These are phyloP conservation scores for Diaporthe ampelina DNA, from an alignment of 2,329 filamentous ascomycete species.

Conservation along the genomic window DNA sequence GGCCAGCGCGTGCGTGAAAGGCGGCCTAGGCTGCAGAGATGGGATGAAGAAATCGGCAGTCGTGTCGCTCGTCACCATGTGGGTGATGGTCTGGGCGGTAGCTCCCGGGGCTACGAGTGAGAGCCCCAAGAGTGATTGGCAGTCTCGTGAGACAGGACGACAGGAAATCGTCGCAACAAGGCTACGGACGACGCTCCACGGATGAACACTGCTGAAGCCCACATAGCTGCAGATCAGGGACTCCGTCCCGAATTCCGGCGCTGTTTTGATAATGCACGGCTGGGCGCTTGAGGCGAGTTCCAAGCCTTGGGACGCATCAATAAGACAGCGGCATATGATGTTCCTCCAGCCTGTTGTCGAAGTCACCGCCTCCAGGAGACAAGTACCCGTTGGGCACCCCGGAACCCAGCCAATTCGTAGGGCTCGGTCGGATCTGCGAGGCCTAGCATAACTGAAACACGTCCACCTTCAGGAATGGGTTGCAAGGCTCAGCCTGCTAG, in stretches of 20 bases:
- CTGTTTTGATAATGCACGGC: constrained; percentile 22
- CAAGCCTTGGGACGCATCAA: constrained; percentile 28
- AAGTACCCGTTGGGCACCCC: constrained; percentile 20
- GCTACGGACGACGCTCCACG: constrained; percentile 3
- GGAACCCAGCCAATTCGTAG: constrained; percentile 12
- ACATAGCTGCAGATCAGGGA: constrained; percentile 34
- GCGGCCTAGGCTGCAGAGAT: constrained; percentile 6
- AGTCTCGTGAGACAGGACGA: constrained; percentile 20
- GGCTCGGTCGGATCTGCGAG: constrained; percentile 23
- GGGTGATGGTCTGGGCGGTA: not conserved
- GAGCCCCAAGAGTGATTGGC: constrained; percentile 3
- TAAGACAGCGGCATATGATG: constrained; percentile 34
- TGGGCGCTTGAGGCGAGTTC: constrained; percentile 18
- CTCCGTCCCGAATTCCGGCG: constrained; percentile 27
- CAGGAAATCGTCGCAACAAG: constrained; percentile 19
- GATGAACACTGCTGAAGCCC: constrained; percentile 26
- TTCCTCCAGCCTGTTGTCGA: constrained; percentile 15
- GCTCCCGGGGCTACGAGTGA: not conserved
- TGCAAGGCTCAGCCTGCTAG: constrained; percentile 29
- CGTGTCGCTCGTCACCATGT: constrained; percentile 5
- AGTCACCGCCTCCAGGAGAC: constrained; percentile 16
- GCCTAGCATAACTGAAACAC: constrained; percentile 34
- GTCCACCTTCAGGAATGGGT: constrained; percentile 26
- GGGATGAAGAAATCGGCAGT: constrained; percentile 22
- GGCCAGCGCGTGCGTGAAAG: constrained; percentile 5